Evolutionary conservation across 139 green algal genomes (phyloP).

Genomic region (Diplosphaera chodatii): DNA sequence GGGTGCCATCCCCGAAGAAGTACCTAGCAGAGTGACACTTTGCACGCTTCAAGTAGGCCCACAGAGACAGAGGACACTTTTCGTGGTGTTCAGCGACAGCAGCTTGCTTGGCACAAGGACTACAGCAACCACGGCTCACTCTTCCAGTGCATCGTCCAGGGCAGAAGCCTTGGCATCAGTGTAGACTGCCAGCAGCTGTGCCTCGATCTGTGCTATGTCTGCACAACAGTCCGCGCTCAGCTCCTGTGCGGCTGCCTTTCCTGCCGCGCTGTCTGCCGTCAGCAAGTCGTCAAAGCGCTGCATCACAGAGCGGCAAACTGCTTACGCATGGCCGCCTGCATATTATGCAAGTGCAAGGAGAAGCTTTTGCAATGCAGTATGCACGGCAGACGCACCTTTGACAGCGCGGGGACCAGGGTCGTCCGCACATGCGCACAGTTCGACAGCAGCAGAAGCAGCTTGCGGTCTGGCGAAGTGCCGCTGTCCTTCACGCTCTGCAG

Average conservation of each 20-base stretch:
- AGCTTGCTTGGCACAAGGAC: too few species aligned
- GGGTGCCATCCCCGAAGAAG: constrained; percentile 22
- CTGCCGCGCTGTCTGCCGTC: constrained; percentile 2
- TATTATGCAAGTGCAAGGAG: too few species aligned
- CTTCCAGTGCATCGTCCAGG: constrained; percentile 15
- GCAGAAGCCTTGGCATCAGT: constrained; percentile 1
- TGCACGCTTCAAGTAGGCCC: too few species aligned
- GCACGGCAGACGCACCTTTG: neutral
- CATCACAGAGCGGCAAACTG: too few species aligned
- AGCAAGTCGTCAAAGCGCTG: constrained; percentile 1
- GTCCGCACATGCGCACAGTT: constrained; percentile 15
- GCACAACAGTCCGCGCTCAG: constrained; percentile 4
- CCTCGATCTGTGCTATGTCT: constrained; percentile 17
- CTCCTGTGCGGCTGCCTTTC: neutral
- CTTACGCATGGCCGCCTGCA: too few species aligned
- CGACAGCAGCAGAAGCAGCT: constrained; percentile 15
- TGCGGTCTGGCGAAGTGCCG: neutral
- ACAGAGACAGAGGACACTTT: too few species aligned
- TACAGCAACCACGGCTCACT: neutral
- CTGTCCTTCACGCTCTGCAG: neutral
- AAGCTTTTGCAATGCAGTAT: too few species aligned
- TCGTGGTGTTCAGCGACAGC: too few species aligned
- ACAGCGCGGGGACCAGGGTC: neutral
- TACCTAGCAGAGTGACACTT: constrained; percentile 9
- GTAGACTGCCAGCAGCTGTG: constrained; percentile 1